A percentile compares a stretch with the other conserved stretches of the same genome.
These are phyloP conservation scores for Trametes versicolor DNA, from an alignment of 1,284 basidiomycete species.

Conservation along the genomic window DNA sequence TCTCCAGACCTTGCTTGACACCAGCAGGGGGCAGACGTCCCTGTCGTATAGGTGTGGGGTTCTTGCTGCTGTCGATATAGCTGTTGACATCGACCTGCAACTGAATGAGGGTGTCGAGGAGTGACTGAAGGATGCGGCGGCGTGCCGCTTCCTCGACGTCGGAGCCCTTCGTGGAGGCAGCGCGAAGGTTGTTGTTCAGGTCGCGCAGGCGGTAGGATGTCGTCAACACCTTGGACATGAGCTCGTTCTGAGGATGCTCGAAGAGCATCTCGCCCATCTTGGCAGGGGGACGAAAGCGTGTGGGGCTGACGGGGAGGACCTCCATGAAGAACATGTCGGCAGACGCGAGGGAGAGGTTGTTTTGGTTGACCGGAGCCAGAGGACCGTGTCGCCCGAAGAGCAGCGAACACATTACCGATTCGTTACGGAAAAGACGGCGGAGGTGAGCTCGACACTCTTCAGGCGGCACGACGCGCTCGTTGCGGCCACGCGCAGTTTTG, in stretches of 20 bases:
- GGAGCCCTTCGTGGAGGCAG: slow-evolving; percentile 68
- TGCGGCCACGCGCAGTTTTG: slow-evolving; percentile 80
- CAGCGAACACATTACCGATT: slow-evolving; percentile 83
- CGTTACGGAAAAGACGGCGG: slow-evolving; percentile 88
- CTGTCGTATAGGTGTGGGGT: slow-evolving; percentile 85
- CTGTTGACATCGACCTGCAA: slow-evolving; percentile 97
- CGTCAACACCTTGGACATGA: slow-evolving; percentile 86
- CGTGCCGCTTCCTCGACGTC: slow-evolving; percentile 65
- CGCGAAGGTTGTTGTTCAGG: slow-evolving; percentile 74
- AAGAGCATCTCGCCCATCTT: slow-evolving; percentile 94
- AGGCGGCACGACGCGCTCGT: slow-evolving; percentile 90
- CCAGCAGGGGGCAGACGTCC: slow-evolving; percentile 95
- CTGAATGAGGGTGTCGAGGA: slow-evolving; percentile 88
- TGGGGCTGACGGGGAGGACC: slow-evolving; percentile 91
- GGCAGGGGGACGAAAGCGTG: slow-evolving; percentile 94
- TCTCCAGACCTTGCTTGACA: slow-evolving; percentile 97
- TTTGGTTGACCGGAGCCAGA: slow-evolving; percentile 68
- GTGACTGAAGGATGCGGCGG: slow-evolving; percentile 69
- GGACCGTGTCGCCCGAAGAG: slow-evolving; percentile 95
- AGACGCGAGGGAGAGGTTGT: slow-evolving; percentile 72
- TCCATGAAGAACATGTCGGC: slow-evolving; percentile 99
- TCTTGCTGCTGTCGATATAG: slow-evolving; percentile 98
- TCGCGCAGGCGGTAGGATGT: slow-evolving; percentile 88
- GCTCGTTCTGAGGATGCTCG: slow-evolving; percentile 97
- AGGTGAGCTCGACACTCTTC: slow-evolving; percentile 96